Base-by-base conservation (phyloP, 257 asterid genomes). In the Lithospermum erythrorhizon region DNA sequence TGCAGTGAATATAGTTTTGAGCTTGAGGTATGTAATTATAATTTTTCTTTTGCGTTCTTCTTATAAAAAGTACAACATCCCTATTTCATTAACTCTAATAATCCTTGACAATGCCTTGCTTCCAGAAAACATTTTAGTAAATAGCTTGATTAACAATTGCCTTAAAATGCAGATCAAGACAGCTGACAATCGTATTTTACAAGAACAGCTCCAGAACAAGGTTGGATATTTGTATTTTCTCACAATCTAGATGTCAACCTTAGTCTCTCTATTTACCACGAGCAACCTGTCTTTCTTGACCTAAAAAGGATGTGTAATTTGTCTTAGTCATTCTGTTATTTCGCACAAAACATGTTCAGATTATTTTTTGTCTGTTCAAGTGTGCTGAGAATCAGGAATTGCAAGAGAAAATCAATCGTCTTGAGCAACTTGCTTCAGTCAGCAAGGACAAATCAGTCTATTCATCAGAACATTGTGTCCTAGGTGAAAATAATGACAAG, bases 181-280 rank as follows among this genome's bases (percentile, higher is more conserved):
- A 17, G 98, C 98, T 5, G 98, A 93, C 67, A 93, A 93, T 61
- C 93, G 95, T 53, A 75, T 93, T 55, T 94, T 93, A 62, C 98
- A 89, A 70, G 98, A 89, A 59, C 95, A 93, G 80, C 86, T 93
- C 67, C 89, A 84, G 73, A 86, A 71, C 69, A 88, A 93, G 95
- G 98, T 93, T 29, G 35, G 57, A 48, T 9, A 53, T 5, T 32
- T 19, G 30, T 53, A 56, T 65, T 20, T 49, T 15, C 18, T 25
- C n/a, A 20, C 63, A 45, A 24, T 22, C 61, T 35, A 19, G 32
- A 30, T 21, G 35, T 51, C 32, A 9, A 21, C 6, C 9, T 61
- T 13, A 15, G 3, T 37, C 16, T 3, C 24, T 24, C 19, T 15
- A 47, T 25, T 56, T 3, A 62, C 15, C 21, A n/a, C 6, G 1